Conservation (phyloP, 169 alveolate genomes). For the Babesia sp. region DNA sequence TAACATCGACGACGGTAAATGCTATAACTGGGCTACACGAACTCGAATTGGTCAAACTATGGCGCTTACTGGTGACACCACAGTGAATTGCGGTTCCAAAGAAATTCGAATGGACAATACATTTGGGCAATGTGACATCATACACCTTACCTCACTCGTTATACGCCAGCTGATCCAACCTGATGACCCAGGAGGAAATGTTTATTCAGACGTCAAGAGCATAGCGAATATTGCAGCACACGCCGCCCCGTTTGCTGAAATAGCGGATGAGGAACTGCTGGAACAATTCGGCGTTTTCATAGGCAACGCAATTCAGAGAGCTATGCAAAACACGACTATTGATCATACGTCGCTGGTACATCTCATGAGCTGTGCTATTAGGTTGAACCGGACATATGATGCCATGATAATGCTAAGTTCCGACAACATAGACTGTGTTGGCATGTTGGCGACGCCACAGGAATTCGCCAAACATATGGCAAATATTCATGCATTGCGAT, state of each 20-base stretch:
- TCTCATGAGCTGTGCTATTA: constrained; percentile 18
- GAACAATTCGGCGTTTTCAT: neutral
- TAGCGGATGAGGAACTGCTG: neutral
- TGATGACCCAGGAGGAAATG: neutral
- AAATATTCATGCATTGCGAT: neutral
- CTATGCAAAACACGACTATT: constrained; percentile 13
- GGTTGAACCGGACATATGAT: neutral
- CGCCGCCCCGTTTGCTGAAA: constrained; percentile 5
- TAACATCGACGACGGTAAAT: neutral
- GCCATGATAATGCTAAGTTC: constrained; percentile 18
- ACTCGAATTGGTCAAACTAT: neutral
- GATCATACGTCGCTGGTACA: constrained; percentile 14
- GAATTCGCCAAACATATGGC: constrained; percentile 16
- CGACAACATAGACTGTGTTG: neutral
- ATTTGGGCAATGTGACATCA: neutral
- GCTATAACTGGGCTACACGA: neutral
- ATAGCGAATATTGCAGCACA: constrained; percentile 9
- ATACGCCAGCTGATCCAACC: constrained; percentile 1
- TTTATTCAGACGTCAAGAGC: neutral
- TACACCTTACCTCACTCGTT: neutral
- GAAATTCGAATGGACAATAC: neutral
- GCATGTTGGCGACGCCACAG: constrained; percentile 16
- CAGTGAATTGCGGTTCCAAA: neutral
- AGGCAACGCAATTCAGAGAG: neutral
- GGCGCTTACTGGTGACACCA: neutral